phyloP scores from a whole-genome alignment of 768 basidiomycete species.

The Calocybe indica region DNA sequence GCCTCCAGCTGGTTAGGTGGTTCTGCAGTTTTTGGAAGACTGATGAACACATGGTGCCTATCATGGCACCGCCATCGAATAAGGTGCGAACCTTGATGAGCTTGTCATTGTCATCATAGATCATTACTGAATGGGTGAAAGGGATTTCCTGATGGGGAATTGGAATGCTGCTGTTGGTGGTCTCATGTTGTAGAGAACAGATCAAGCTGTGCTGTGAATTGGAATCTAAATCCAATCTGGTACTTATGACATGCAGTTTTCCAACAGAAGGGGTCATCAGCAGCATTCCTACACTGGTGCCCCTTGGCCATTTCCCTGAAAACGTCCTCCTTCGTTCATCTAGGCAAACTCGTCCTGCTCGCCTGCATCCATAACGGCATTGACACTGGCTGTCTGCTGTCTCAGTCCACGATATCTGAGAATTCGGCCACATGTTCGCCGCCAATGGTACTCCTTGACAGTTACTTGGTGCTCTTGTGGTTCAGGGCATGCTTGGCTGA shows the following conservation, averaged over 20 bases:
- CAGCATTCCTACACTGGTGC: constrained; percentile 11
- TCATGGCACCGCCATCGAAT: constrained; percentile 20
- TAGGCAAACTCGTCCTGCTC: constrained; percentile 2
- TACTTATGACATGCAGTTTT: neutral
- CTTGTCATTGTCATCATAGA: neutral
- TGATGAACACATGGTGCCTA: constrained; percentile 9
- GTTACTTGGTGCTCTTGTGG: neutral
- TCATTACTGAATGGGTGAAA: constrained; percentile 2
- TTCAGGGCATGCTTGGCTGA: constrained; percentile 2
- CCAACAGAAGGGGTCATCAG: constrained; percentile 6
- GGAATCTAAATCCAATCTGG: constrained; percentile 1
- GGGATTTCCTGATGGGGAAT: neutral
- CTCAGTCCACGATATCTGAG: neutral
- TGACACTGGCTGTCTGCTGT: neutral
- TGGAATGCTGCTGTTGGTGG: neutral
- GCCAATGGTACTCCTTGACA: neutral
- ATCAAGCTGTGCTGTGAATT: neutral
- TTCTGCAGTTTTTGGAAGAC: neutral
- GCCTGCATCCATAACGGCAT: neutral
- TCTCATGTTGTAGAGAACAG: neutral
- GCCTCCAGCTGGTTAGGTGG: neutral
- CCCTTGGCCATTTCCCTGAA: constrained; percentile 17
- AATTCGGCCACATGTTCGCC: neutral
- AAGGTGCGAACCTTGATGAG: constrained; percentile 2
- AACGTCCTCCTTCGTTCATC: neutral